phyloP scores from a whole-genome alignment of 495 filamentous ascomycete genomes.

The Neurospora cerealis region DNA sequence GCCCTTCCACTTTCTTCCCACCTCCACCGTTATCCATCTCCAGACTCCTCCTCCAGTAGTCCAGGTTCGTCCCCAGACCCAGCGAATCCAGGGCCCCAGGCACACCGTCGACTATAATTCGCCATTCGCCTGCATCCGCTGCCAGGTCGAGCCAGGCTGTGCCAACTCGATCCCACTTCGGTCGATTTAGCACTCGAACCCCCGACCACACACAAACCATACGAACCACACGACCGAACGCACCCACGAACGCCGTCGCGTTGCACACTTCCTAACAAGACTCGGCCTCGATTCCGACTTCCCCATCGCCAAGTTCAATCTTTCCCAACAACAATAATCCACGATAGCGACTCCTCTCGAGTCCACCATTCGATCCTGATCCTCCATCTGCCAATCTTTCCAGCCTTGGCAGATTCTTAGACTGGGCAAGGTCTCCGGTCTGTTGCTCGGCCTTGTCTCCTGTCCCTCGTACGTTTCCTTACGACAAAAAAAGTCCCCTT shows the following conservation, averaged over 20 bases:
- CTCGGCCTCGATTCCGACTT: background rate
- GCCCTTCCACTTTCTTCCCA: background rate
- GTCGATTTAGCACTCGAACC: background rate
- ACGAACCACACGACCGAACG: background rate
- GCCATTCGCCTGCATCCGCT: background rate
- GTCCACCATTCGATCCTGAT: background rate
- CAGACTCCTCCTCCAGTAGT: background rate
- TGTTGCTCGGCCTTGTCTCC: background rate
- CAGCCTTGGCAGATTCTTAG: background rate
- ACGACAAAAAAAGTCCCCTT: background rate
- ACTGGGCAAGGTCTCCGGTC: background rate
- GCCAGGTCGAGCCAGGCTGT: background rate
- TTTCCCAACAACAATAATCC: background rate
- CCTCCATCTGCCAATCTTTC: background rate
- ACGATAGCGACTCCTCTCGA: background rate
- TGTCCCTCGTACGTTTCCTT: background rate
- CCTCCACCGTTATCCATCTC: background rate
- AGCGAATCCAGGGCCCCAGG: background rate
- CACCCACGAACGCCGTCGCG: background rate
- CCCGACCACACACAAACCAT: background rate
- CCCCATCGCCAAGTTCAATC: background rate
- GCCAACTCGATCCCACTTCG: background rate
- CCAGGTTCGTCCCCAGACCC: background rate
- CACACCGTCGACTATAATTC: background rate
- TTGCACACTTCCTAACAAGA: background rate